Evolutionary conservation across 1,284 basidiomycete species (phyloP), one percentile per base, ranked within the genome.

Genomic region (Rugosomyces carneus): DNA sequence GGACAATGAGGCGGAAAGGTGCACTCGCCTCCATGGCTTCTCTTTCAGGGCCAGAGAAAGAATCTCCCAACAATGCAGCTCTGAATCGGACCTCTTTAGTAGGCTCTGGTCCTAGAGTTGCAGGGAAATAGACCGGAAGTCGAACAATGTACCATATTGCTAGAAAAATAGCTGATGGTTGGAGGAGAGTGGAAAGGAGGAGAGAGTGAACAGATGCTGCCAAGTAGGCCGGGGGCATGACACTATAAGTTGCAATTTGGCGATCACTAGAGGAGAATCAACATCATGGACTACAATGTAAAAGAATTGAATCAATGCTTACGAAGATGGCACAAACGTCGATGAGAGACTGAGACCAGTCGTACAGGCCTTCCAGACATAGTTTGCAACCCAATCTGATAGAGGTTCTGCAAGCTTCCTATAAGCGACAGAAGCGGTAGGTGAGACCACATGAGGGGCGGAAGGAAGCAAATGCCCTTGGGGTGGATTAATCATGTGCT

Each of bases 141-240:
- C 81, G 81, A 23, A 79, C 76, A 49, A 93, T 87, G 61, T 89
- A 93, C 88, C 88, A 90, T 21, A 92, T 59, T 5, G 87, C 84
- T 38, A 91, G 68, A 53, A 91, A 72, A 43, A 92, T 76, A 19
- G 83, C 87, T 3, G 87, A 87, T 0, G 88, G 87, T 56, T 89
- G 85, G 41, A 93, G 71, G 34, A 89, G 70, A 19, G 89, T 93
- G 5, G 87, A 86, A 46, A 88, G 71, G 48, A 89, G 60, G 53
- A 89, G 65, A 6, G 81, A 82, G 56, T 87, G 85, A 24, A 85
- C 73, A 8, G 80, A 76, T n/a, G 72, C 64, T n/a, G 76, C 70
- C 46, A 89, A 67, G 54, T 76, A 69, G 40, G 60, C 62, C 0
- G 81, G 81, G 23, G 78, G 76, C 47, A 62, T 55, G 48, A 54